Percentiles rank a stretch among this genome's conserved stretches.
phyloP scores from a whole-genome alignment of 2,329 filamentous ascomycete genomes.

The Pleoardoris graminearum region DNA sequence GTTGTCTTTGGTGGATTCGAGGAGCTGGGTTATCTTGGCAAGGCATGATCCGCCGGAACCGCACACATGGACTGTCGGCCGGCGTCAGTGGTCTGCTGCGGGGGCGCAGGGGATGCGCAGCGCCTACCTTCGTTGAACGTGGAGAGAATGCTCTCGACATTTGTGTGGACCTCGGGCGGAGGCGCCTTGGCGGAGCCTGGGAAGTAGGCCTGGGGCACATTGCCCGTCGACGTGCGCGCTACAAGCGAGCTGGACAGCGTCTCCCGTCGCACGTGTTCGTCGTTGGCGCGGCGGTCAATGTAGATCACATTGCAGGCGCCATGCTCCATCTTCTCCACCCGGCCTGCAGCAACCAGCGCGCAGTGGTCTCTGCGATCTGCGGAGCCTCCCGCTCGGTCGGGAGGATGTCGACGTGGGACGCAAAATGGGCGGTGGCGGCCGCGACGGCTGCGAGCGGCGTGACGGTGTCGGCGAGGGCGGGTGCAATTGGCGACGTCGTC shows the following conservation, averaged over 20 bases:
- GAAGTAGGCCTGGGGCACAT: conserved; percentile 43
- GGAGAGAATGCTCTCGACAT: conserved; percentile 46
- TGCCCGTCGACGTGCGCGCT: conserved; percentile 38
- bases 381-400: conserved; percentile 36
- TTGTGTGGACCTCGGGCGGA: conserved; percentile 42
- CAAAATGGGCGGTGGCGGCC: conserved; percentile 22
- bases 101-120: neutral
- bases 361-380: conserved; percentile 32
- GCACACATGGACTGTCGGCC: conserved; percentile 46
- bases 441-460: conserved; percentile 12
- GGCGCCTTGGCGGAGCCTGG: conserved; percentile 30
- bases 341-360: conserved; percentile 35
- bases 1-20: conserved; percentile 36
- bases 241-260: conserved; percentile 40
- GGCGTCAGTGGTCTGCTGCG: conserved; percentile 11
- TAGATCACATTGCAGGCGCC: conserved; percentile 51
- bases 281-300: conserved; percentile 48
- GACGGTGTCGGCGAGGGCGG: conserved; percentile 9
- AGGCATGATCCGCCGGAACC: conserved; percentile 45
- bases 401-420: conserved; percentile 23
- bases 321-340: conserved; percentile 48
- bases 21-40: conserved; percentile 41
- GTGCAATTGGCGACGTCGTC: conserved; percentile 20
- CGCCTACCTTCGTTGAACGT: conserved; percentile 48
- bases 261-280: conserved; percentile 45